phyloP scores from a whole-genome alignment of 805 yeast genomes.

The Starmerella geochares region DNA sequence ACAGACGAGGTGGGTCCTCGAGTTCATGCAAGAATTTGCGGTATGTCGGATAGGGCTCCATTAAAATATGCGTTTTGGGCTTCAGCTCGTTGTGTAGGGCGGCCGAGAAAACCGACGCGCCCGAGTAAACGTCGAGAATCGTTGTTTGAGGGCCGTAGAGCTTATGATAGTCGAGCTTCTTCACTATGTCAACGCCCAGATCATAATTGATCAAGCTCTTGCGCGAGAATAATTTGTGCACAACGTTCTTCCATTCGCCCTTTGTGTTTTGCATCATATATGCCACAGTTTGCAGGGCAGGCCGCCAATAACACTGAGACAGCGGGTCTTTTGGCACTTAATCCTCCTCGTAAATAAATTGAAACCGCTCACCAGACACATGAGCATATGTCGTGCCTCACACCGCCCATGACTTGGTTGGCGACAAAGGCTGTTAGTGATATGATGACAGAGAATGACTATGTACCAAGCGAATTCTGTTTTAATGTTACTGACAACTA shows the following conservation, averaged over 20 bases:
- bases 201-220: conserved; percentile 27
- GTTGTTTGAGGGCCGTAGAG: conserved; percentile 28
- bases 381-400: too few species aligned
- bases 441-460: too few species aligned
- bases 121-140: conserved; percentile 32
- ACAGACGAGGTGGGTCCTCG: conserved; percentile 24
- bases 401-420: too few species aligned
- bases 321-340: too few species aligned
- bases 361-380: too few species aligned
- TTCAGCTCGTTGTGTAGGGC: conserved; percentile 49
- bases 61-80: conserved; percentile 54
- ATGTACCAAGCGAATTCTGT: too few species aligned
- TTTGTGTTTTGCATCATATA: conserved; percentile 21
- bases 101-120: conserved; percentile 48
- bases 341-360: too few species aligned
- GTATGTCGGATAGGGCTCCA: conserved; percentile 43
- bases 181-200: conserved; percentile 34
- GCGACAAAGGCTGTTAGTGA: too few species aligned
- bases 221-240: conserved; percentile 26
- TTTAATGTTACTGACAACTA: too few species aligned
- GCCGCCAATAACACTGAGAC: too few species aligned
- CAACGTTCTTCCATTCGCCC: conserved; percentile 22
- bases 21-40: conserved; percentile 20
- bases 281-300: neutral
- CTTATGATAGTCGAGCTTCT: conserved; percentile 38